Conservation (phyloP, 2,329 filamentous ascomycete genomes). For the Cladosporium halotolerans region DNA sequence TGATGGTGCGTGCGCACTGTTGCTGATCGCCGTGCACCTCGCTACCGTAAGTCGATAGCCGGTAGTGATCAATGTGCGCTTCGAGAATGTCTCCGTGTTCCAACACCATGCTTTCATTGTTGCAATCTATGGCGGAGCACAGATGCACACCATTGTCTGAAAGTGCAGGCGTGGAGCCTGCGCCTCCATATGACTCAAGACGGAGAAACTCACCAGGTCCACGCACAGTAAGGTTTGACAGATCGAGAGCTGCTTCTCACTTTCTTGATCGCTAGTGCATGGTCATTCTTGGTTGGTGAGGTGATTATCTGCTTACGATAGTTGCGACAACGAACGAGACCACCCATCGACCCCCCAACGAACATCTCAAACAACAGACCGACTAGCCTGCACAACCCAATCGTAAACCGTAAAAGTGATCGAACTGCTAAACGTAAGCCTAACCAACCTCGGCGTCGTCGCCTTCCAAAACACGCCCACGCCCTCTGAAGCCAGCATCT, state of each 20-base stretch:
- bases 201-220: background rate
- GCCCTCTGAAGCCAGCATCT: slow-evolving; percentile 7
- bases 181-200: background rate
- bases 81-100: too few species aligned
- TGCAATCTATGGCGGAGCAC: too few species aligned
- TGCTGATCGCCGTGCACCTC: too few species aligned
- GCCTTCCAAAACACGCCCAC: slow-evolving; percentile 12
- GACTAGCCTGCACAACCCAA: background rate
- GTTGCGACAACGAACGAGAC: background rate
- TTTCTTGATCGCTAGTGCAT: background rate
- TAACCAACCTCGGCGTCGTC: slow-evolving; percentile 11
- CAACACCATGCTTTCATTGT: too few species aligned
- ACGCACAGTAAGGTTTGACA: background rate
- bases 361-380: background rate
- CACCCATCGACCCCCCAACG: background rate
- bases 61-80: too few species aligned
- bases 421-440: slow-evolving; percentile 11
- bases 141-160: too few species aligned
- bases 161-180: background rate
- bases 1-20: too few species aligned
- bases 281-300: background rate
- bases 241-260: background rate
- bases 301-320: background rate
- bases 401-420: slow-evolving; percentile 13
- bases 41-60: too few species aligned